Conservation (phyloP, 441 rosid genomes). For the Theobroma grandiflorum region DNA sequence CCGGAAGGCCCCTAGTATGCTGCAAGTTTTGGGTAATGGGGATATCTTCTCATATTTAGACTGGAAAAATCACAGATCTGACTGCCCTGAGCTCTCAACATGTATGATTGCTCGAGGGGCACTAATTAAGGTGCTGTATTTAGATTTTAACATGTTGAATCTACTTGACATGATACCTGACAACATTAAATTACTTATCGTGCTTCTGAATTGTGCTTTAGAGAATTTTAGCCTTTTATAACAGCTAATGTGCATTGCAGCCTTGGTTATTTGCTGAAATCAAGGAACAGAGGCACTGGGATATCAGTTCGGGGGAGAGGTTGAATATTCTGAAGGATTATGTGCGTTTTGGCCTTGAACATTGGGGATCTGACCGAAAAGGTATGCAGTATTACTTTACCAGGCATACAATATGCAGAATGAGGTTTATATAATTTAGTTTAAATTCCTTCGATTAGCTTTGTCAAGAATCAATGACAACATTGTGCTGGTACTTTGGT, state of each 20-base stretch:
- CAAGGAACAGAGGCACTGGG: slow-evolving; percentile 97
- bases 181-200: slow-evolving; percentile 2
- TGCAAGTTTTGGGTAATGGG: slow-evolving; percentile 90
- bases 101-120: slow-evolving; percentile 98
- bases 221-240: slow-evolving; percentile 4
- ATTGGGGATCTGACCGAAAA: slow-evolving; percentile 96
- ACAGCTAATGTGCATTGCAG: slow-evolving; percentile 48
- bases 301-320: slow-evolving; percentile 83
- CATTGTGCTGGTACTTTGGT: not conserved
- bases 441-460: not conserved
- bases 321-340: slow-evolving; percentile 85
- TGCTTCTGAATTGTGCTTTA: not conserved
- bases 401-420: not conserved
- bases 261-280: slow-evolving; percentile 98
- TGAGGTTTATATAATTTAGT: not conserved
- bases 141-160: slow-evolving; percentile 7
- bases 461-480: not conserved
- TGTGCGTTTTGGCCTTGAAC: slow-evolving; percentile 82
- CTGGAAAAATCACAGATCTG: slow-evolving; percentile 81
- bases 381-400: slow-evolving; percentile 45
- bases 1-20: slow-evolving; percentile 62
- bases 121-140: slow-evolving; percentile 65
- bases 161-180: not conserved
- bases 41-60: slow-evolving; percentile 81
- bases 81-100: slow-evolving; percentile 79